These are phyloP conservation scores for Clonostachys solani DNA, from an alignment of 2,329 filamentous ascomycete species.

Conservation along the genomic window DNA sequence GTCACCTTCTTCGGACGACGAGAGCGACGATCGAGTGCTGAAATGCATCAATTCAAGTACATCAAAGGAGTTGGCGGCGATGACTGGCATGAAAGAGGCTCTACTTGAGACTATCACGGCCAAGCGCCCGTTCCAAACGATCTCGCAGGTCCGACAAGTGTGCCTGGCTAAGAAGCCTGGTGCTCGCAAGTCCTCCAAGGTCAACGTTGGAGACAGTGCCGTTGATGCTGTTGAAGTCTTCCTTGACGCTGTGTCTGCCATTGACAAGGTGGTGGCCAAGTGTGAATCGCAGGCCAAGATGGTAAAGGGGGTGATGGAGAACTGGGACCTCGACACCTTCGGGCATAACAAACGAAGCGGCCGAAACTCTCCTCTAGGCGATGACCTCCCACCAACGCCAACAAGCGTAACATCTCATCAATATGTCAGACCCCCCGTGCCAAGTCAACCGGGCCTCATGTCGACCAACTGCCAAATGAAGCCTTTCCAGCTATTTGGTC, in stretches of 20 bases:
- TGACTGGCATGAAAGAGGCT: conserved; percentile 70
- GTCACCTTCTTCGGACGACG: conserved; percentile 17
- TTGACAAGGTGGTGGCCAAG: conserved; percentile 74
- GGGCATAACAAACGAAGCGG: conserved; percentile 30
- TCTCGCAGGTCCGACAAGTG: conserved; percentile 65
- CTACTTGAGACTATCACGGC: conserved; percentile 66
- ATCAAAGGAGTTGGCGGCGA: conserved; percentile 71
- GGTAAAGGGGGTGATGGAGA: conserved; percentile 38
- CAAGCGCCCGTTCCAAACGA: conserved; percentile 66
- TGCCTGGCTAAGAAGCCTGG: conserved; percentile 44
- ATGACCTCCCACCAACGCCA: conserved; percentile 33
- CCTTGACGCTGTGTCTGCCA: conserved; percentile 74
- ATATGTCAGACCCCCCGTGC: conserved; percentile 36
- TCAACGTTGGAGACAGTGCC: conserved; percentile 47
- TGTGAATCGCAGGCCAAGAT: conserved; percentile 69
- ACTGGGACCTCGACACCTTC: conserved; percentile 44
- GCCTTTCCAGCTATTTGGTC: conserved; percentile 87
- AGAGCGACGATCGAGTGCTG: conserved; percentile 51
- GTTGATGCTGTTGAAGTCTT: conserved; percentile 61
- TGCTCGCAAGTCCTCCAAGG: conserved; percentile 37
- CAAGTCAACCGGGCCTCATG: conserved; percentile 73
- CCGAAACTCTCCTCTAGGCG: conserved; percentile 21
- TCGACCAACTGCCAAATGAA: conserved; percentile 74
- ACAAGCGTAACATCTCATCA: conserved; percentile 27
- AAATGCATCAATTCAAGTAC: conserved; percentile 81